Evolutionary conservation across 768 basidiomycete genomes (phyloP).

Genomic region (Fistulinella prunicolor): DNA sequence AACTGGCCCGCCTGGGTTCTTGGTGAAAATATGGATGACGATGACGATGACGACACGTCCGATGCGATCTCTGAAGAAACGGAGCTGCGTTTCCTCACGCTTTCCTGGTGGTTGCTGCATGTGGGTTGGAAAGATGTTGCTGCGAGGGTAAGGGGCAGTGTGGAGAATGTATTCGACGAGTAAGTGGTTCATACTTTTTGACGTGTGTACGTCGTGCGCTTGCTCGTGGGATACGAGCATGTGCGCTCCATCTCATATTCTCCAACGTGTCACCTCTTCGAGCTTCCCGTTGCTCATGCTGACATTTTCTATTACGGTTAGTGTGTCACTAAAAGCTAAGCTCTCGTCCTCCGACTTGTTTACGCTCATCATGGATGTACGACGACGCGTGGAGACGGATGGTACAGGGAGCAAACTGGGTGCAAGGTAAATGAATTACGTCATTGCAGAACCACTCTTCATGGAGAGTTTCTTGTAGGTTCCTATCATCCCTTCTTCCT

Average conservation of each 20-base stretch:
- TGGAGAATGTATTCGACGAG: conserved; percentile 84
- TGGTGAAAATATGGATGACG: conserved; percentile 25
- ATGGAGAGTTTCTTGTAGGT: conserved; percentile 29
- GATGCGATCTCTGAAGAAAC: conserved; percentile 58
- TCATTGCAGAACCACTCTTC: background rate
- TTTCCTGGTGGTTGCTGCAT: conserved; percentile 92
- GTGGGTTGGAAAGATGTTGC: conserved; percentile 89
- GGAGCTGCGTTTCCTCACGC: conserved; percentile 76
- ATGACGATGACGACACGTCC: conserved; percentile 27
- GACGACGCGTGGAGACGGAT: conserved; percentile 73
- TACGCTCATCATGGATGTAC: conserved; percentile 66
- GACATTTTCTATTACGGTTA: conserved; percentile 32
- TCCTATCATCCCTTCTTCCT: conserved; percentile 72
- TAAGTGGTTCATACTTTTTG: conserved; percentile 37
- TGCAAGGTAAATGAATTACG: conserved; percentile 12
- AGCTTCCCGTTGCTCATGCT: conserved; percentile 10
- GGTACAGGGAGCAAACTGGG: conserved; percentile 34
- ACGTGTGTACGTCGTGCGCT: background rate
- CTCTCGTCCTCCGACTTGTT: conserved; percentile 69
- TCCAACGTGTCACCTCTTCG: too few species aligned
- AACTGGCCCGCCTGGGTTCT: conserved; percentile 23
- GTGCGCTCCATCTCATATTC: too few species aligned
- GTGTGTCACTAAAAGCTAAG: conserved; percentile 81
- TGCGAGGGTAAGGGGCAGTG: conserved; percentile 66
- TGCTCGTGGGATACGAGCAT: background rate